phyloP scores from a whole-genome alignment of 352 stramenopile species.

The Salisapilia sapeloensis region DNA sequence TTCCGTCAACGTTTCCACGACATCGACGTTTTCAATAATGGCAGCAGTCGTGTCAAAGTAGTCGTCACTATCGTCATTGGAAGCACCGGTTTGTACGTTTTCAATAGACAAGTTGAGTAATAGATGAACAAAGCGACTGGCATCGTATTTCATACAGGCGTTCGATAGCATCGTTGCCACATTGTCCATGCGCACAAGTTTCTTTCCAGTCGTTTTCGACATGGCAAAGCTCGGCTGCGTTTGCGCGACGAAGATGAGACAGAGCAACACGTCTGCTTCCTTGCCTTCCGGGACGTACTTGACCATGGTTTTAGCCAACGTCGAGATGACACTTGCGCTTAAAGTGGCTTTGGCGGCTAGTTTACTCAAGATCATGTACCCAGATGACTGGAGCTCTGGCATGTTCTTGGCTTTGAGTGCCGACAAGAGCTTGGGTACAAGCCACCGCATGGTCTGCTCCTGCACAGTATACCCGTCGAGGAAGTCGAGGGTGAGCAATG shows the following conservation, averaged over 20 bases:
- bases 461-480: slow-evolving; percentile 45
- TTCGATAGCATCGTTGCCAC: slow-evolving; percentile 43
- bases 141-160: slow-evolving; percentile 50
- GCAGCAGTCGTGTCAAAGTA: slow-evolving; percentile 17
- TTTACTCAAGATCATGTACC: slow-evolving; percentile 79
- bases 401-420: slow-evolving; percentile 47
- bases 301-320: slow-evolving; percentile 52
- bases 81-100: slow-evolving; percentile 10
- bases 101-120: slow-evolving; percentile 31
- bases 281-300: slow-evolving; percentile 34
- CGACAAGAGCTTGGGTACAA: slow-evolving; percentile 55
- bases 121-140: slow-evolving; percentile 43
- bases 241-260: slow-evolving; percentile 55
- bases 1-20: slow-evolving; percentile 23
- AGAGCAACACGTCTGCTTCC: slow-evolving; percentile 61
- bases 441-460: slow-evolving; percentile 57
- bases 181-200: slow-evolving; percentile 50
- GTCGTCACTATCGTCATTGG: no score
- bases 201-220: slow-evolving; percentile 30
- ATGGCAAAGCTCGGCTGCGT: slow-evolving; percentile 51
- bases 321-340: slow-evolving; percentile 50
- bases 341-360: slow-evolving; percentile 62
- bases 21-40: slow-evolving; percentile 18
- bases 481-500: slow-evolving; percentile 60
- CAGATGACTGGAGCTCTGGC: slow-evolving; percentile 61